Base-by-base conservation (phyloP, 176 grass and related monocot genomes). In the Calamus simplicifolius region DNA sequence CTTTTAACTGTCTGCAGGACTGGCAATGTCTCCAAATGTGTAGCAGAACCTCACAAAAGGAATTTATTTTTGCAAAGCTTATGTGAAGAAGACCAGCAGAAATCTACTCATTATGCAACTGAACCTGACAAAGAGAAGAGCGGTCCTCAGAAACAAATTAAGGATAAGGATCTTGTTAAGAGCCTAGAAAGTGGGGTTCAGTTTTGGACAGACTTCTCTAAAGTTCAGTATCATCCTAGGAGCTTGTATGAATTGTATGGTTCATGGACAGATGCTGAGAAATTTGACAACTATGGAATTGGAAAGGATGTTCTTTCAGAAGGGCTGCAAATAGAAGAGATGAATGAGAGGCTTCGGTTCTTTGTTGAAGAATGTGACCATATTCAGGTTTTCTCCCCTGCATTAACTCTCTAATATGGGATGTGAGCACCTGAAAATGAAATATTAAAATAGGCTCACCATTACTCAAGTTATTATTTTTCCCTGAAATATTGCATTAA, bases 331-430 rank as follows among this genome's bases (percentile, higher is more conserved):
- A 63, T 89, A 67, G 93, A 98, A 68, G 93, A 98, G 59, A 85
- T 98, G 73, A 98, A 79, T 80, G 93, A 98, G 50, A 75, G 84
- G 67, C 79, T 92, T 38, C 83, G 93, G 18, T 98, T 92, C 61
- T 92, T 98, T 78, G 29, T 92, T 61, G 93, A 98, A 89, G 93
- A 92, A 85, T 98, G 93, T 3, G 88, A 89, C 35, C 81, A 98
- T 81, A 85, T 98, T 73, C 93, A 98, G 87, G 93, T 98, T 50
- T 57, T 52, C 79, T 64, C 31, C 31, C 5, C 31, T 38, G 2
- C 31, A 38, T 38, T 8, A 38, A 38, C 7, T 38, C 7, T 38
- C 31, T 38, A 10, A 38, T 38, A 38, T 38, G 5, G 31, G 31
- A 38, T 10, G 31, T 10, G 1, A 38, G 31, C 31, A 38, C 5